Base-by-base conservation (phyloP, 2,329 filamentous ascomycete genomes). In the Alternaria ventricosa region DNA sequence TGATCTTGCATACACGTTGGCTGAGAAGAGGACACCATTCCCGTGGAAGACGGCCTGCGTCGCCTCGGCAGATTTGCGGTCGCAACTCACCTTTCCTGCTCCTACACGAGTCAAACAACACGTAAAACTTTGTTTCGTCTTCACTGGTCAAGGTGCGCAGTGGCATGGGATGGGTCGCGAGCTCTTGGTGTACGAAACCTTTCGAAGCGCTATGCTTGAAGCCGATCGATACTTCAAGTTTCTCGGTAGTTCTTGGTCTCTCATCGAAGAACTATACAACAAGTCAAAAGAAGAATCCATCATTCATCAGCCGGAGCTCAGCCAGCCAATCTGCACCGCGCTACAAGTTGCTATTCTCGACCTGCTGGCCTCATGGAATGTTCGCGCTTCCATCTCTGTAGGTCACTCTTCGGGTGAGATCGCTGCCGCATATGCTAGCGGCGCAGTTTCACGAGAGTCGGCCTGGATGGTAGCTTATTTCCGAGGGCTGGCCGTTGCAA, bases 331-430 rank as follows among this genome's bases (percentile, higher is more conserved):
- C 15, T 73, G 70, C 43, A 69, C 67, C 6, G 62, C 60, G 5
- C 28, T 75, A 1, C 73, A 75, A 30, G 43, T 75, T 2, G 73
- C 71, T 4, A 49, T 73, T 2, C 55, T 67, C 0, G 70, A 73
- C 10, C 47, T 75, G 6, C 55, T 75, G 12, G 20, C 15, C 5
- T 63, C 63, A 2, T 68, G 64, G 65, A 66, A 66, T 1, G 22
- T 75, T n/a, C 9, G 28, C 6, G 66, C 71, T 5, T 55, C 63
- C 0, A 30, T 63, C 2, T 68, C 69, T n/a, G 56, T 75, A 15
- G 77, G 76, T 2, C 77, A 79, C 58, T 79, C 77, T 10, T 70
- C 65, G 23, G 77, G 77, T 4, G 77, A 79, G 44, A 77, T 79
- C 20, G 73, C 72, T 2, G 77, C 76, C 12, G 77, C 75, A 3